Conservation (phyloP, 768 basidiomycete genomes). For the Mrakia frigida region DNA sequence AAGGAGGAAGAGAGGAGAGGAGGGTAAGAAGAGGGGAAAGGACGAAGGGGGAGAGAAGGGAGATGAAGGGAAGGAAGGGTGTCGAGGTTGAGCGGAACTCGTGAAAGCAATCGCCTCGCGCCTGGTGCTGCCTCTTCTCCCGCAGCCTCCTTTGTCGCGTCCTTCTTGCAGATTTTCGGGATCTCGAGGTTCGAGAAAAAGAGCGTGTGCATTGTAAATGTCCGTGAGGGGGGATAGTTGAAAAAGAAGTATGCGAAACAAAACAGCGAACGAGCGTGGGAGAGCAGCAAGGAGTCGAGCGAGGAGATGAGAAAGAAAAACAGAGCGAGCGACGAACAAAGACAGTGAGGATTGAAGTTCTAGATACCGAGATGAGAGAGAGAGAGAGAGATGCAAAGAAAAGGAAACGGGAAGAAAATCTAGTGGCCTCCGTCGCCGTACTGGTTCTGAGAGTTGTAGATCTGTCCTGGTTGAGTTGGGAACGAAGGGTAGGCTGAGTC, state of each 20-base stretch:
- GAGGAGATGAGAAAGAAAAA: background rate
- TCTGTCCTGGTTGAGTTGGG: slow-evolving; percentile 12
- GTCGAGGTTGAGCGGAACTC: too few species aligned
- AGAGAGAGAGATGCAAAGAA: background rate
- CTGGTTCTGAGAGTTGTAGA: slow-evolving; percentile 12
- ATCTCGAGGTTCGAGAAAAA: too few species aligned
- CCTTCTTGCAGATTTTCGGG: too few species aligned
- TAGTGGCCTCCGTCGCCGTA: slow-evolving; percentile 3
- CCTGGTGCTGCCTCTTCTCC: too few species aligned
- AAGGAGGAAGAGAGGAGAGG: background rate
- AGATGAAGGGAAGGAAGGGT: background rate
- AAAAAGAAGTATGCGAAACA: too few species aligned
- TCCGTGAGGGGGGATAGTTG: too few species aligned
- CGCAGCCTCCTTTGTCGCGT: too few species aligned
- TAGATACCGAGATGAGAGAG: background rate
- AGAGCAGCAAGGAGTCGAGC: background rate
- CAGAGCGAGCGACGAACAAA: background rate
- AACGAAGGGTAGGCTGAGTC: background rate
- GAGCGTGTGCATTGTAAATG: too few species aligned
- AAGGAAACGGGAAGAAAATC: background rate
- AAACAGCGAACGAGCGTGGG: too few species aligned
- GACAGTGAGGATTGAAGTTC: background rate
- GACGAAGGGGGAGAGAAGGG: background rate
- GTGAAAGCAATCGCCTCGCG: too few species aligned
- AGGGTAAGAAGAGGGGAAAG: background rate